Conservation (phyloP, 306 rosid genomes). For the Prunus mira region DNA sequence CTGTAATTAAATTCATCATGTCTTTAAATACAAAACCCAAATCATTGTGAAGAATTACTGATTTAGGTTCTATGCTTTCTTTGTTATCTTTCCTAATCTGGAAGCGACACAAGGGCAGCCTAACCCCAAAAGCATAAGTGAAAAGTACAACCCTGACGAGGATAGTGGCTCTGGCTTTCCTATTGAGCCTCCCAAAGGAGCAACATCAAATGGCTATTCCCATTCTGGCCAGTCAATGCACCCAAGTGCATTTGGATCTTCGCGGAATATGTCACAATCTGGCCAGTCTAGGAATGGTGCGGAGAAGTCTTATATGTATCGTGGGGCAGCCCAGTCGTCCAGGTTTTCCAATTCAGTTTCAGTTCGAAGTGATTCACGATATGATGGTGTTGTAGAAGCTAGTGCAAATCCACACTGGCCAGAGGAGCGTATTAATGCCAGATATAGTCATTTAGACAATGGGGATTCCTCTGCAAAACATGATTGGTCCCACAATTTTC, state of each 20-base stretch:
- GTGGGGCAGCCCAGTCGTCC: slow-evolving; percentile 41
- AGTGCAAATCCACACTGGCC: slow-evolving; percentile 54
- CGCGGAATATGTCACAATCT: slow-evolving; percentile 34
- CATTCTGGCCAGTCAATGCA: slow-evolving; percentile 51
- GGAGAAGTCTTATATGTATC: slow-evolving; percentile 35
- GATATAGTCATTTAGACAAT: slow-evolving; percentile 42
- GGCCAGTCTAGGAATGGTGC: slow-evolving; percentile 12
- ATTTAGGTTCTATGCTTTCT: background rate
- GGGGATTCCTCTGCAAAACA: slow-evolving; percentile 34
- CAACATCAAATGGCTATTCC: slow-evolving; percentile 29
- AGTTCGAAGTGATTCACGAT: slow-evolving; percentile 41
- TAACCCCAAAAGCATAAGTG: slow-evolving; percentile 41
- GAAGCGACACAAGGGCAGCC: slow-evolving; percentile 46
- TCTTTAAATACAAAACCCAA: background rate
- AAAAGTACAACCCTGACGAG: slow-evolving; percentile 49
- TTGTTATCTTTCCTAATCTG: slow-evolving; percentile 15
- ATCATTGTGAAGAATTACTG: background rate
- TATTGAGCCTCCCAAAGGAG: slow-evolving; percentile 44
- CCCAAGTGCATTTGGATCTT: slow-evolving; percentile 46
- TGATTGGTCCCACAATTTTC: slow-evolving; percentile 48
- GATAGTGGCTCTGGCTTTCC: slow-evolving; percentile 49
- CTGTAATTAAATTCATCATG: background rate
- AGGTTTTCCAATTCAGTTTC: slow-evolving; percentile 67
- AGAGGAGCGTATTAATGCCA: slow-evolving; percentile 38
- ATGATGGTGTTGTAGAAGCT: slow-evolving; percentile 40